These are phyloP conservation scores for Acidomyces sp. DNA, from an alignment of 495 filamentous ascomycete species.

Conservation along the genomic window DNA sequence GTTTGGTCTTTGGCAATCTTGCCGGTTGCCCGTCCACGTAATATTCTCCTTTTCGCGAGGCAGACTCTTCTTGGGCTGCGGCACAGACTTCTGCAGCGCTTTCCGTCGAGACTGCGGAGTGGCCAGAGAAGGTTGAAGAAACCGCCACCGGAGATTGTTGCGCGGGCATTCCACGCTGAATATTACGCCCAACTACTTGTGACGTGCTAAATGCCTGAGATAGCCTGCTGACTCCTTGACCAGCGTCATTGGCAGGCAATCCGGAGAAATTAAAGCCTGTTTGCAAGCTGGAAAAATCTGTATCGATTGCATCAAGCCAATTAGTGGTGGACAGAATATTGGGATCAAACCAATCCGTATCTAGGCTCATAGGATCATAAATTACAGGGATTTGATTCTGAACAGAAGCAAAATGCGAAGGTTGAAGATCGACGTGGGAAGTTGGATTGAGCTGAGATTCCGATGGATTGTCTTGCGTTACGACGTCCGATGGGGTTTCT, in stretches of 20 bases:
- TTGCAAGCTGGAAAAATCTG: too few species aligned
- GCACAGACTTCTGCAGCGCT: too few species aligned
- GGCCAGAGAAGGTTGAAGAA: too few species aligned
- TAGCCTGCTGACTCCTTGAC: neutral
- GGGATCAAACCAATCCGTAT: constrained; percentile 1
- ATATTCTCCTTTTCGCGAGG: constrained; percentile 27
- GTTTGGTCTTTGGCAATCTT: constrained; percentile 27
- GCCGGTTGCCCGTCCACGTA: constrained; percentile 30
- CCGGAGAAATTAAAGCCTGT: neutral
- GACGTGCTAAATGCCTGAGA: neutral
- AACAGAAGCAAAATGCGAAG: constrained; percentile 7
- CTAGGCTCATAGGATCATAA: too few species aligned
- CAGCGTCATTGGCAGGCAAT: neutral
- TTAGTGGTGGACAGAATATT: constrained; percentile 4
- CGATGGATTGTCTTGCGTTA: too few species aligned
- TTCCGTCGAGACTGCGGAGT: too few species aligned
- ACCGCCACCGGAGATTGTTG: too few species aligned
- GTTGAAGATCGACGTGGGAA: constrained; percentile 13
- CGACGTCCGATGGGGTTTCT: too few species aligned
- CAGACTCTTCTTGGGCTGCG: neutral
- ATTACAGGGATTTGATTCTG: constrained; percentile 10
- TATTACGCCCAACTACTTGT: neutral
- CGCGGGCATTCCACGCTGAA: neutral
- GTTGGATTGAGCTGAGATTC: constrained; percentile 20
- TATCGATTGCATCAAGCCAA: constrained; percentile 4